Percentiles rank a stretch among this genome's conserved stretches.
phyloP scores from a whole-genome alignment of 2,329 filamentous ascomycete genomes.

The Nigrograna mackinnonii region DNA sequence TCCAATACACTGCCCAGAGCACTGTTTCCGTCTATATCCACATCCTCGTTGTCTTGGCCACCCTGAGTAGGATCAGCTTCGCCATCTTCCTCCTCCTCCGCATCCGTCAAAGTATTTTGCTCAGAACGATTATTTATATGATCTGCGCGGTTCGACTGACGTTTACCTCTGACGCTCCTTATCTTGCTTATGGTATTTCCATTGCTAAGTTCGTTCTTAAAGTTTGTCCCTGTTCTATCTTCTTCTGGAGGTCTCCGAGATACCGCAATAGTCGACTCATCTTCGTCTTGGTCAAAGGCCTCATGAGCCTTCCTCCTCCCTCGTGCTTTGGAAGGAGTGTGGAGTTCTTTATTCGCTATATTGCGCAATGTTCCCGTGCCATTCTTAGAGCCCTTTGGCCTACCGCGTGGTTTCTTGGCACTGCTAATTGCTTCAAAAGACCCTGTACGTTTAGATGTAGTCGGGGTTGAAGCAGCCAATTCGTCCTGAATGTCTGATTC shows the following conservation, averaged over 20 bases:
- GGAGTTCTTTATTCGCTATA: no score
- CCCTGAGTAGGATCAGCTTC: no score
- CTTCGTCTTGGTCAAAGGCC: no score
- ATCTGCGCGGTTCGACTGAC: constrained; percentile 29
- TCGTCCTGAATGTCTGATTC: constrained; percentile 23
- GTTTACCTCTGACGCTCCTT: constrained; percentile 20
- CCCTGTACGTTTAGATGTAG: constrained; percentile 15
- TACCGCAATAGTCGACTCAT: no score
- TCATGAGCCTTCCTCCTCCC: no score
- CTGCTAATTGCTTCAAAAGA: no score
- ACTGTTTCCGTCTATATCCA: constrained; percentile 35
- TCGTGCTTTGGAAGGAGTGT: no score
- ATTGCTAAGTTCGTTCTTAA: constrained; percentile 23
- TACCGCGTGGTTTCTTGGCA: no score
- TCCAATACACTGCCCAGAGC: constrained; percentile 33
- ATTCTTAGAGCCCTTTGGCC: no score
- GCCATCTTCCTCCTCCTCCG: constrained; percentile 13
- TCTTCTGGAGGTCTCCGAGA: no score
- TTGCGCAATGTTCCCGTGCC: no score
- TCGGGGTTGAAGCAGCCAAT: constrained; percentile 11
- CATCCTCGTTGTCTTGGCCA: constrained; percentile 17
- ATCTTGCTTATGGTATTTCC: constrained; percentile 14
- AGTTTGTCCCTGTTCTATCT: no score
- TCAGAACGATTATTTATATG: constrained; percentile 27
- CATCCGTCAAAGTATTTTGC: constrained; percentile 5